Evolutionary conservation across 2,329 filamentous ascomycete species (phyloP), one percentile per base, ranked within the genome.

Genomic region (Fusarium denticulatum): DNA sequence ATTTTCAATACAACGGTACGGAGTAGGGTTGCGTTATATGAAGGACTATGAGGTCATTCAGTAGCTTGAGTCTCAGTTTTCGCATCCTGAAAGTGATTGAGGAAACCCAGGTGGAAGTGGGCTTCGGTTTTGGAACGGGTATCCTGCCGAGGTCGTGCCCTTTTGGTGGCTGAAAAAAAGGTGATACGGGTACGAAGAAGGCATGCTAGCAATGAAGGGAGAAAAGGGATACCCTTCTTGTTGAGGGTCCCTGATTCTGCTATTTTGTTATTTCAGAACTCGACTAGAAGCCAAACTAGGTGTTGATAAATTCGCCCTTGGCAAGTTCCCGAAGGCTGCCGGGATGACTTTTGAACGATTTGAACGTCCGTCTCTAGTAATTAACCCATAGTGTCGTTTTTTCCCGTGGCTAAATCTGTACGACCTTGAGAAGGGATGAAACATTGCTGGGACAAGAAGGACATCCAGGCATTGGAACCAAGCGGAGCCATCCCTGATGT

Each of bases 381-480:
- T 36, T 37, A 11, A 34, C 26, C 30, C 50, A 50, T 39, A 28
- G 26, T 18, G 64, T 34, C 28, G 40, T 32, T 24, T 42, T 28
- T 42, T 40, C 37, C 28, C 32, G 28, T 52, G 40, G 43, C 32
- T 37, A 39, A 34, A 20, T 37, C 45, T 43, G 55, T 45, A 30
- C 36, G 20, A 53, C 40, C 40, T 24, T 45, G 28, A 55, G 40
- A 50, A 47, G 61, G 55, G 46, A 46, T 71, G 50, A 71, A 58
- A 67, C 67, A 67, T 43, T 36, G 47, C 34, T 61, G 40, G 43
- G 40, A 59, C 59, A 37, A 45, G 55, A 60, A 47, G 37, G 43
- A 60, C 36, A 43, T 42, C 18, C 28, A 47, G 32, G 45, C 24
- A 42, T 42, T 62, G 47, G 40, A 50, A 26, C 63, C 37, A 42